phyloP scores from a whole-genome alignment of 306 rosid species.

The Dalbergia cultrata region DNA sequence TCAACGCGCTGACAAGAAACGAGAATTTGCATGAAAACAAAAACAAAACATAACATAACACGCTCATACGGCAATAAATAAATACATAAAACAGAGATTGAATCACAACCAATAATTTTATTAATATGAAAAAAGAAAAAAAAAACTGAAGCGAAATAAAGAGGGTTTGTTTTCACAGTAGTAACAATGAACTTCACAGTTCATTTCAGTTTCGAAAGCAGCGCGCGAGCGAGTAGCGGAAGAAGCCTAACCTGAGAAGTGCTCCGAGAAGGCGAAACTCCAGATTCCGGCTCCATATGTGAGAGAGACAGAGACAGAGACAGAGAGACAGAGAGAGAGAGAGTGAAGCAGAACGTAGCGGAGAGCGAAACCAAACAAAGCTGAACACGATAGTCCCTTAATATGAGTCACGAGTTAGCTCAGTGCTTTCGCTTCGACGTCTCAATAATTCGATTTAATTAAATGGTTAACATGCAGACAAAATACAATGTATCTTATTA shows the following conservation, averaged over 20 bases:
- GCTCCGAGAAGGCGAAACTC: constrained; percentile 51
- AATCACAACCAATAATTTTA: not conserved
- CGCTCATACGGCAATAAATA: not conserved
- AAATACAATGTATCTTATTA: no score
- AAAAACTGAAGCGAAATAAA: constrained; percentile 9
- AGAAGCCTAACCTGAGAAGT: constrained; percentile 56
- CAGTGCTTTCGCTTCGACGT: not conserved
- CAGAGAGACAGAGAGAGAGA: constrained; percentile 13
- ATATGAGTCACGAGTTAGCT: not conserved
- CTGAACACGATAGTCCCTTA: not conserved
- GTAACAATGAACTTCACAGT: not conserved
- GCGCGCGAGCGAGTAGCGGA: not conserved
- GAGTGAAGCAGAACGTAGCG: not conserved
- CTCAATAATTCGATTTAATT: constrained; percentile 11
- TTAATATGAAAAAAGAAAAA: not conserved
- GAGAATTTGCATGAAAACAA: not conserved
- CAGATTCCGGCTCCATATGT: constrained; percentile 67
- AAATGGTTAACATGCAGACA: no score
- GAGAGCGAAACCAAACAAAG: constrained; percentile 14
- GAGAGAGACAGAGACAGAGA: constrained; percentile 4
- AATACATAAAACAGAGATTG: not conserved
- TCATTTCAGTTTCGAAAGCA: not conserved
- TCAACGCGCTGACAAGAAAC: not conserved
- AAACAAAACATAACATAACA: not conserved
- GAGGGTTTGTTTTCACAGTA: constrained; percentile 5